Base-by-base conservation (phyloP, 164 flowering plant species). In the Warburgia ugandensis region DNA sequence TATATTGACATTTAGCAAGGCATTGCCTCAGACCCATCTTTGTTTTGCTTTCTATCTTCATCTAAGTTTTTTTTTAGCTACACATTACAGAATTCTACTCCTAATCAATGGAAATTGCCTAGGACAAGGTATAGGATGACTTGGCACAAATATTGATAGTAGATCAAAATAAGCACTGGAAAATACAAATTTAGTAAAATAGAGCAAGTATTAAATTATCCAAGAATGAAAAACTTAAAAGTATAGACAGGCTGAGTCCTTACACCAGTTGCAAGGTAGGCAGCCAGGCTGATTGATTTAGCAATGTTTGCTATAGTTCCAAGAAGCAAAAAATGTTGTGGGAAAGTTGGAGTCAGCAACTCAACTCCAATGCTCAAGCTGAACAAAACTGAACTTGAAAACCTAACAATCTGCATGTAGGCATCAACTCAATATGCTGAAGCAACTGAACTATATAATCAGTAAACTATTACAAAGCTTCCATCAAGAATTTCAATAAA, bases 341-440 rank as follows among this genome's bases (percentile, higher is more conserved):
- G 97, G 59, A 83, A 81, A 46, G 22, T 50, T 12, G 97, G 96
- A 67, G 97, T 91, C 70, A 91, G 62, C 73, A 90, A 68, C 77
- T 90, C 97, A 37, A 90, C 60, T 42, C 96, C 94, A 60, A 90
- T 68, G 74, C 97, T 79, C 80, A 84, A 65, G 58, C 79, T 86
- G 73, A 82, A 90, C 48, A 86, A 32, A 49, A 84, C 63, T 0
- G 97, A 80, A 3, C 94, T 84, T 8, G 84, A 67, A 57, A 91
- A 87, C 79, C 97, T 79, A 60, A 91, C 89, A 64, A 89, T 79
- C 97, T 90, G 69, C 65, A 70, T 50, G 50, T 10, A 68, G 46
- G 48, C 4, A 73, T 20, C 8, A 46, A 35, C 6, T 50, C 28
- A 17, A 42, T 7, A 29, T 41, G 1, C 40, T n/a, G n/a, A n/a